These are phyloP conservation scores for Xerocomellus amylosporus DNA, from an alignment of 768 basidiomycete genomes.

Conservation along the genomic window DNA sequence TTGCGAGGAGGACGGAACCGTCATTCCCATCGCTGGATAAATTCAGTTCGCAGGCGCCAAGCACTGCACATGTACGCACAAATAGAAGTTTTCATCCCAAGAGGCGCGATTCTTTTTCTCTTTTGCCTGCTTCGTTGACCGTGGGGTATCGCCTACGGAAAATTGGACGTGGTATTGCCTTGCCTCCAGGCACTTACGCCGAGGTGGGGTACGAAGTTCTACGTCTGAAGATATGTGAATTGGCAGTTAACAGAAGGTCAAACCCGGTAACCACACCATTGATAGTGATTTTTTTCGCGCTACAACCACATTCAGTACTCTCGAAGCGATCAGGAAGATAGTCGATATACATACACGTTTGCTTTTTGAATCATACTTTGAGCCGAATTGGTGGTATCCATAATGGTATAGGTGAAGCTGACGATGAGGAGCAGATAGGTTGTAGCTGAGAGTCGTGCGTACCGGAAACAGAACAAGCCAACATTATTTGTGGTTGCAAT, in stretches of 20 bases:
- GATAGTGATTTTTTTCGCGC: constrained; percentile 10
- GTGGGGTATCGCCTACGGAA: constrained; percentile 4
- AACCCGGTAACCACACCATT: constrained; percentile 3
- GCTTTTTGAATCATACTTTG: neutral
- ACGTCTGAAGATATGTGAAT: constrained; percentile 5
- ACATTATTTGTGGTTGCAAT: constrained; percentile 17
- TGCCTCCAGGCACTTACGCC: constrained; percentile 1
- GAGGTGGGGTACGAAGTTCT: constrained; percentile 8
- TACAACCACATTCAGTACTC: neutral
- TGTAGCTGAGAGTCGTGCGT: constrained; percentile 2
- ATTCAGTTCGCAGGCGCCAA: neutral
- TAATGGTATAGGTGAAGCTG: neutral
- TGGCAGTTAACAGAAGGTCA: neutral
- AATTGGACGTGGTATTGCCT: constrained; percentile 14
- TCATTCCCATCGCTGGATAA: constrained; percentile 14
- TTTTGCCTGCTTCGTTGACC: constrained; percentile 13
- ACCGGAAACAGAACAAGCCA: constrained; percentile 1
- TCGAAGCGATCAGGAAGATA: neutral
- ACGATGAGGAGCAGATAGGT: neutral
- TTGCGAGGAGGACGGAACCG: constrained; percentile 6
- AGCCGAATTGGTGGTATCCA: neutral
- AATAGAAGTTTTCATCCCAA: constrained; percentile 17
- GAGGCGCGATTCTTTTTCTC: constrained; percentile 6
- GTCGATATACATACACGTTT: constrained; percentile 3
- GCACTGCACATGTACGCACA: constrained; percentile 7